Base-by-base conservation (phyloP, 345 rosid species). In the Balakata baccata region DNA sequence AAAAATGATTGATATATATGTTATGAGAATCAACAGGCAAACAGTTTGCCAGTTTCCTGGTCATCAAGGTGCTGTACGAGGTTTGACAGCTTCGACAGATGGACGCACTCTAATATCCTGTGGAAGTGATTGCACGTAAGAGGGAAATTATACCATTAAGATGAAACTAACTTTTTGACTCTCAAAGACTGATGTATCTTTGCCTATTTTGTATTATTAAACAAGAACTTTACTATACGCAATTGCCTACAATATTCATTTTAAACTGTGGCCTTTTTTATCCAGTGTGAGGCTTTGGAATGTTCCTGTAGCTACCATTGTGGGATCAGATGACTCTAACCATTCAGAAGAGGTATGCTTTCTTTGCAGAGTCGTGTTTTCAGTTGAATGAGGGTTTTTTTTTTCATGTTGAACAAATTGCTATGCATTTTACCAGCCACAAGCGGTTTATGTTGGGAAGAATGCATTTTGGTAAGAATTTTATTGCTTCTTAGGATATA, bases 211-310 rank as follows among this genome's bases (percentile, higher is more conserved):
- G 29, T 41, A n/a, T 71, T 38, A 37, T 65, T 34, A 49, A 39
- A 12, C 61, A 67, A 37, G 9, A 75, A 67, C 7, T 41, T 51
- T 17, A 73, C 29, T 3, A 49, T 65, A 43, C 5, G 51, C 4
- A 14, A 51, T 57, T 29, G 10, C 53, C 57, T 4, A 45, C 64
- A 38, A 22, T 25, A 18, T 56, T 68, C 4, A 13, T 39, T 60
- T 68, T 3, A 53, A 58, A 53, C 37, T 25, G 63, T 52, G 43
- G 52, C 53, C 53, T 39, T 38, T 60, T 73, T 77, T 77, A 11
- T 76, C 73, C 75, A 96, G 99, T 80, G 98, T 93, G 74, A 89
- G 94, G 86, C 88, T 96, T 76, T 96, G 99, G 99, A 86, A 81
- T 80, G 98, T 96, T 75, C 94, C 98, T 74, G 88, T 77, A 73